Conservation (phyloP, 1,284 basidiomycete species). For the Ceratobasidium sp. region DNA sequence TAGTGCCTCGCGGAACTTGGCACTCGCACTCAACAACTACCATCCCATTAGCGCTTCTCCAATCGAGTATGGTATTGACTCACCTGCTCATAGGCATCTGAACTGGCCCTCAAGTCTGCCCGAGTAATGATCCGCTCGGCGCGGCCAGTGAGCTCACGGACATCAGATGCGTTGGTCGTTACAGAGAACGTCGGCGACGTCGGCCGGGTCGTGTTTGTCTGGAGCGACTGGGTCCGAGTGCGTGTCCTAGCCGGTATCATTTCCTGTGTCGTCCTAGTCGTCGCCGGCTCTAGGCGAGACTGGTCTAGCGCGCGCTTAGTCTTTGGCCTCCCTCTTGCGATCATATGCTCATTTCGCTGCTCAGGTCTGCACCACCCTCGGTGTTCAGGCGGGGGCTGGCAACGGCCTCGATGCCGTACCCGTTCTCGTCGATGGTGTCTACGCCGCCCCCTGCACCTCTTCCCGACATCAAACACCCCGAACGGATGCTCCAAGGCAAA, state of each 20-base stretch:
- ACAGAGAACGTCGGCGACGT: conserved; percentile 86
- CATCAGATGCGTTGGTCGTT: conserved; percentile 61
- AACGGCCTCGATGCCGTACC: conserved; percentile 56
- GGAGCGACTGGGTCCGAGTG: conserved; percentile 19
- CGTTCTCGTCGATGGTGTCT: conserved; percentile 71
- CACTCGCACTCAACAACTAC: conserved; percentile 79
- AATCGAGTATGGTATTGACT: conserved; percentile 46
- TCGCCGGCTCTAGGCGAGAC: not conserved
- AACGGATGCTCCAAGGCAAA: conserved; percentile 67
- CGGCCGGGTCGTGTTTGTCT: conserved; percentile 49
- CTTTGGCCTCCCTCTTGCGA: too few relatives aligned
- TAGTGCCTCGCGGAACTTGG: conserved; percentile 84
- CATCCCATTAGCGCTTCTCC: not conserved
- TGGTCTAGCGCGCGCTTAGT: not conserved
- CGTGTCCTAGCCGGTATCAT: conserved; percentile 5
- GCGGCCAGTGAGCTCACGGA: conserved; percentile 65
- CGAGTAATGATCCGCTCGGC: conserved; percentile 82
- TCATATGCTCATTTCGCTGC: not conserved
- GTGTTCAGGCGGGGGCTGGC: conserved; percentile 5
- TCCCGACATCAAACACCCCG: conserved; percentile 43
- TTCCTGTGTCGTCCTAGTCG: not conserved
- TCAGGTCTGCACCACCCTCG: not conserved
- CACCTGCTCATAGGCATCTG: conserved; percentile 83
- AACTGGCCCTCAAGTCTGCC: conserved; percentile 75
- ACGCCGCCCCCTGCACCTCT: conserved; percentile 55